Percentiles rank a stretch among this genome's conserved stretches.
Conservation (phyloP, 257 asterid species). For the Gentiana straminea region DNA sequence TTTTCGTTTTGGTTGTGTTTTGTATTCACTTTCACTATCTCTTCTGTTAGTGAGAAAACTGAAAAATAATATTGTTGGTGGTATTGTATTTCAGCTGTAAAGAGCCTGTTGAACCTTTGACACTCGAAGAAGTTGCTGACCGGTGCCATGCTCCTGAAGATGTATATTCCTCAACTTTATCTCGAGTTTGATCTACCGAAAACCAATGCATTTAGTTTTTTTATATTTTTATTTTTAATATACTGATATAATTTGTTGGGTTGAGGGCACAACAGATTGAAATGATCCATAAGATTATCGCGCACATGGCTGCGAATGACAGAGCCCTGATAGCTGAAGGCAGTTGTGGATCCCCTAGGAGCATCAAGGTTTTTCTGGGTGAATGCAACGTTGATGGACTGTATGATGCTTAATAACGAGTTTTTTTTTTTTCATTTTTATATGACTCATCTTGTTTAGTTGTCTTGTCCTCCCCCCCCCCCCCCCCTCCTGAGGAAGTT, state of each 20-base stretch:
- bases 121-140: slow-evolving; percentile 81
- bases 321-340: slow-evolving; percentile 99
- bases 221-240: not conserved
- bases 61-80: slow-evolving; percentile 1
- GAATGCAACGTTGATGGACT: slow-evolving; percentile 85
- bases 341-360: slow-evolving; percentile 86
- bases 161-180: slow-evolving; percentile 23
- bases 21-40: not conserved
- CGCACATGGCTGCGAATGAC: slow-evolving; percentile 96
- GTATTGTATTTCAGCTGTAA: slow-evolving; percentile 47
- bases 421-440: too few species aligned
- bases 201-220: not conserved
- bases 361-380: slow-evolving; percentile 83
- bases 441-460: too few species aligned
- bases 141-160: slow-evolving; percentile 74
- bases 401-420: slow-evolving; percentile 37
- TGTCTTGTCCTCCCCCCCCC: too few species aligned
- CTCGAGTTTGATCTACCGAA: slow-evolving; percentile 1
- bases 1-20: too few species aligned
- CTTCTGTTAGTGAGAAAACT: not conserved
- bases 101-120: slow-evolving; percentile 84
- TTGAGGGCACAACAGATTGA: slow-evolving; percentile 60
- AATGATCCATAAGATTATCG: slow-evolving; percentile 88
- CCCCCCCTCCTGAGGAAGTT: too few species aligned
- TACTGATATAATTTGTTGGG: not conserved